A percentile compares a stretch with the other conserved stretches of the same genome.
These are phyloP conservation scores for Ceriops zippeliana DNA, from an alignment of 345 rosid species.

Conservation along the genomic window DNA sequence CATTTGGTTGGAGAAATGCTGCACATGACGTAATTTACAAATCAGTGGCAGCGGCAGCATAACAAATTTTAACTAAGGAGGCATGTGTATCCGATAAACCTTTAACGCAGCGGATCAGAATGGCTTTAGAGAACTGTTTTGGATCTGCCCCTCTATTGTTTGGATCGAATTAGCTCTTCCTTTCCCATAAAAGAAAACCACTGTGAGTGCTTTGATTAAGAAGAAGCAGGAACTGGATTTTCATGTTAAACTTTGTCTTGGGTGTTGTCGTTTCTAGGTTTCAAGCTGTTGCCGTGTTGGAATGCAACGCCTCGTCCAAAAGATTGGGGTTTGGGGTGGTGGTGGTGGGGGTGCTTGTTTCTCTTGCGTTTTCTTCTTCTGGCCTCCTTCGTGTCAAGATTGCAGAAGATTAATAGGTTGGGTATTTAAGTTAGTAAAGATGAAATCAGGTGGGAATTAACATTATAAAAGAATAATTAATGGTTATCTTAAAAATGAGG, in stretches of 20 bases:
- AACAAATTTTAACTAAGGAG: neutral
- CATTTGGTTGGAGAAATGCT: constrained; percentile 88
- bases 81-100: constrained; percentile 29
- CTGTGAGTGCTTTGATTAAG: constrained; percentile 8
- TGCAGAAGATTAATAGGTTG: too few species aligned
- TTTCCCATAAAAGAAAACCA: constrained; percentile 30
- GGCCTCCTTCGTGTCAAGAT: constrained; percentile 34
- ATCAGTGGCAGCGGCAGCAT: neutral
- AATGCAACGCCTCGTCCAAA: neutral
- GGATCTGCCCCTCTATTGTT: constrained; percentile 83
- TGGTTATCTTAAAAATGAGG: too few species aligned
- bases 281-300: constrained; percentile 21
- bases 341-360: constrained; percentile 21
- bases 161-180: constrained; percentile 90
- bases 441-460: neutral
- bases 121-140: constrained; percentile 57
- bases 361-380: constrained; percentile 51
- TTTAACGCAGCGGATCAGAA: constrained; percentile 44
- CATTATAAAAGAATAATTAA: neutral
- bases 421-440: too few species aligned
- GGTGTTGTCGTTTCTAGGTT: neutral
- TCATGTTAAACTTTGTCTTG: neutral
- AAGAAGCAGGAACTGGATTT: neutral
- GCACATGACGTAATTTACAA: constrained; percentile 17
- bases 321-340: constrained; percentile 19